Conservation (phyloP, 805 yeast species). For the Candida boidinii region DNA sequence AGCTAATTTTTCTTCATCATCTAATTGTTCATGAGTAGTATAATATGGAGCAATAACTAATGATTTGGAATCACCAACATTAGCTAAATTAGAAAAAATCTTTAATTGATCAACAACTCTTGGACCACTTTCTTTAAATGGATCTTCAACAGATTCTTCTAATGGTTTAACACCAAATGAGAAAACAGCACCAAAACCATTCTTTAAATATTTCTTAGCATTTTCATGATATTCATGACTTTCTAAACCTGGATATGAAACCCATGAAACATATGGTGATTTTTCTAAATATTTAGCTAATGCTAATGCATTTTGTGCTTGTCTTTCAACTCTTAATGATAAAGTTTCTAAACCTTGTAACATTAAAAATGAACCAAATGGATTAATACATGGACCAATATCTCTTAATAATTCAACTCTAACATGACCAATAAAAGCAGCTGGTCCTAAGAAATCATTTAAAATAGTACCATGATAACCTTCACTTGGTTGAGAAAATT, state of each 20-base stretch:
- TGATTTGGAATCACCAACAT: conserved; percentile 95
- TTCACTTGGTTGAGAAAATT: conserved; percentile 82
- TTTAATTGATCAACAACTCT: conserved; percentile 76
- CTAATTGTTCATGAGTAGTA: conserved; percentile 91
- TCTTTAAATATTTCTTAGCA: conserved; percentile 73
- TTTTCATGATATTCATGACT: conserved; percentile 70
- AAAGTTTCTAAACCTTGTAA: conserved; percentile 92
- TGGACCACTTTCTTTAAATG: conserved; percentile 72
- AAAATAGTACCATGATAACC: conserved; percentile 87
- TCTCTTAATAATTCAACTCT: conserved; percentile 87
- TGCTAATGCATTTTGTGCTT: conserved; percentile 70
- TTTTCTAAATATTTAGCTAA: conserved; percentile 71
- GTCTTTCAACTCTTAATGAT: conserved; percentile 90
- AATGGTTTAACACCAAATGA: conserved; percentile 81
- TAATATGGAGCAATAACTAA: conserved; percentile 92
- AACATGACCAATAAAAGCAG: conserved; percentile 71
- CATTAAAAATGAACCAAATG: conserved; percentile 80
- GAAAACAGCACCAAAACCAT: conserved; percentile 82
- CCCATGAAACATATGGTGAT: conserved; percentile 70
- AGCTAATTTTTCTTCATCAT: conserved; percentile 68
- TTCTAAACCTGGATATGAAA: conserved; percentile 84
- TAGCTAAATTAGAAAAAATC: conserved; percentile 87
- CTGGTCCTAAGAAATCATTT: conserved; percentile 72
- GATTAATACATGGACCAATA: conserved; percentile 82
- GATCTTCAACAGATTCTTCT: conserved; percentile 37